A percentile compares a stretch with the other conserved stretches of the same genome.
These are phyloP conservation scores for Trametes punicea DNA, from an alignment of 768 basidiomycete species.

Conservation along the genomic window DNA sequence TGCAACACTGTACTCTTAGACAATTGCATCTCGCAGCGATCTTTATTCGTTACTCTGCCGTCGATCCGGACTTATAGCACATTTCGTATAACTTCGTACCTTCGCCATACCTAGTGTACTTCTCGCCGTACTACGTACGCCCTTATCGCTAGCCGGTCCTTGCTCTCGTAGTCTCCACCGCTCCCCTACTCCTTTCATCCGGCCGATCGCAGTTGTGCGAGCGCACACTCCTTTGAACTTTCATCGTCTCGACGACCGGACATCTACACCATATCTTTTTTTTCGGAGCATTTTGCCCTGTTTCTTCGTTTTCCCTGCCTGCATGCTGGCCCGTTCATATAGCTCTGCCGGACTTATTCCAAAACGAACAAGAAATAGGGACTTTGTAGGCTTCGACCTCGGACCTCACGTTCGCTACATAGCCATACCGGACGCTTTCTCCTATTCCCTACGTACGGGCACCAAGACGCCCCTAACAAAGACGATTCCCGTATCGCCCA, in stretches of 20 bases:
- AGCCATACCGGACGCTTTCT: slow-evolving; percentile 8
- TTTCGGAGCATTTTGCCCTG: background rate
- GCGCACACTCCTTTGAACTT: background rate
- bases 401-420: slow-evolving; percentile 4
- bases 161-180: background rate
- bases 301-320: background rate
- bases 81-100: slow-evolving; percentile 17
- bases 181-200: background rate
- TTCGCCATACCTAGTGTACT: slow-evolving; percentile 15
- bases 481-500: background rate
- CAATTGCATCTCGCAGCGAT: slow-evolving; percentile 17
- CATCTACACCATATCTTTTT: background rate
- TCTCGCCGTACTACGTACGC: slow-evolving; percentile 15
- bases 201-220: background rate
- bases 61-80: slow-evolving; percentile 18
- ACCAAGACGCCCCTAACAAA: background rate
- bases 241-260: slow-evolving; percentile 1
- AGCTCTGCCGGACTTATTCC: slow-evolving; percentile 7
- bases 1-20: slow-evolving; percentile 19
- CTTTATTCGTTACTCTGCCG: slow-evolving; percentile 7
- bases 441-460: slow-evolving; percentile 8
- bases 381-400: slow-evolving; percentile 12
- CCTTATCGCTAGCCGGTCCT: slow-evolving; percentile 16
- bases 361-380: background rate
- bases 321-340: slow-evolving; percentile 9